Evolutionary conservation across 495 filamentous ascomycete species (phyloP).

Genomic region (Penicillium simplicissimum): DNA sequence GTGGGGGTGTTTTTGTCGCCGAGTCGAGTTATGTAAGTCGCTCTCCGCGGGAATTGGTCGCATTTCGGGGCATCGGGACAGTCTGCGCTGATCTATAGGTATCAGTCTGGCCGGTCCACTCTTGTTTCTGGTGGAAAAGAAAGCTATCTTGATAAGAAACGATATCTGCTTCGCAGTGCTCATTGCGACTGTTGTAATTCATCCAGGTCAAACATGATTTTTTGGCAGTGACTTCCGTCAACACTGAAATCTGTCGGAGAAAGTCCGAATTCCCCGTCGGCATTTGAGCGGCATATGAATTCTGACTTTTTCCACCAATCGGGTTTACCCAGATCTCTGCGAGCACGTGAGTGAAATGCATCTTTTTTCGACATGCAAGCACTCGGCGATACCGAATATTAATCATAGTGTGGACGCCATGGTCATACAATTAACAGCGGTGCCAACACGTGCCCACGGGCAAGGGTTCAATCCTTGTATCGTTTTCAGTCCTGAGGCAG

Average conservation of each 20-base stretch:
- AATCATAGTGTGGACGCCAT: not conserved
- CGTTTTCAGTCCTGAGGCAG: not conserved
- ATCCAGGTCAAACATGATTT: not conserved
- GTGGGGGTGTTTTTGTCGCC: not conserved
- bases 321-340: not conserved
- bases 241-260: not conserved
- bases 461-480: not conserved
- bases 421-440: not conserved
- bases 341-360: not conserved
- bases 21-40: not conserved
- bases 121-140: not conserved
- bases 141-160: too few relatives aligned
- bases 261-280: not conserved
- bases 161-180: too few relatives aligned
- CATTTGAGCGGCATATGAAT: not conserved
- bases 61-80: not conserved
- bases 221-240: not conserved
- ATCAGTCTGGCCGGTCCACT: not conserved
- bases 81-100: not conserved
- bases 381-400: not conserved
- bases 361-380: not conserved
- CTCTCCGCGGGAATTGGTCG: not conserved
- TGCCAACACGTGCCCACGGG: not conserved
- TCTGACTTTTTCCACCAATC: conserved; percentile 1
- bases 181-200: not conserved